These are phyloP conservation scores for Syzygium malaccense DNA, from an alignment of 441 rosid species.

Conservation along the genomic window DNA sequence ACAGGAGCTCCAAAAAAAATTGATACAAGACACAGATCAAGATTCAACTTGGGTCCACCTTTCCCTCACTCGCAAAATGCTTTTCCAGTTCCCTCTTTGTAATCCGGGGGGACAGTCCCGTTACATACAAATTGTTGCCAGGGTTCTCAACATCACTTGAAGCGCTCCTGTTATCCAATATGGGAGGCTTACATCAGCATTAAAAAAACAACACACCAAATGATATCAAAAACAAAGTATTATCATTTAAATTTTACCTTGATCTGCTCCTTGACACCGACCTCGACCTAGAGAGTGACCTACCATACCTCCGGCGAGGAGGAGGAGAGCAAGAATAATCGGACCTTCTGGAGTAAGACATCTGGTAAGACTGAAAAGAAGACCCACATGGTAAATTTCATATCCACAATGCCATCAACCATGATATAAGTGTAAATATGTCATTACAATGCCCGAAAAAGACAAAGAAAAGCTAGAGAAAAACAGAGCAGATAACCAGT, in stretches of 20 bases:
- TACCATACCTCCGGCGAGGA: conserved; percentile 36
- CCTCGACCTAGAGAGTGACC: conserved; percentile 47
- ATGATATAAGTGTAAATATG: neutral
- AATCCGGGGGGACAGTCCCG: conserved; percentile 72
- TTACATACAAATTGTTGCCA: conserved; percentile 88
- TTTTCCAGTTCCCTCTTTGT: conserved; percentile 72
- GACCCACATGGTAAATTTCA: neutral
- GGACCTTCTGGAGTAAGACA: conserved; percentile 68
- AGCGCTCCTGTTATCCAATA: conserved; percentile 38
- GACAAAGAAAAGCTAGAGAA: neutral
- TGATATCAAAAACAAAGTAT: neutral
- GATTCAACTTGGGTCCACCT: conserved; percentile 25
- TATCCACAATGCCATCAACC: neutral
- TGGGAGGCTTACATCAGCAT: neutral
- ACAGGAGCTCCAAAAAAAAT: neutral
- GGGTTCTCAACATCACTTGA: conserved; percentile 73
- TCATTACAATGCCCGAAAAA: neutral
- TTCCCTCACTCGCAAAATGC: conserved; percentile 73
- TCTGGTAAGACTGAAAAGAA: conserved; percentile 23
- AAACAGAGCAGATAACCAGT: neutral
- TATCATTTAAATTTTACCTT: conserved; percentile 20
- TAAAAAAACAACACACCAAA: neutral
- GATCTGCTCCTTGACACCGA: conserved; percentile 36
- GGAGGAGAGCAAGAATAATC: conserved; percentile 58
- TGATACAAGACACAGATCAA: neutral